Base-by-base conservation (phyloP, 495 filamentous ascomycete genomes). In the Xylaria longipes region DNA sequence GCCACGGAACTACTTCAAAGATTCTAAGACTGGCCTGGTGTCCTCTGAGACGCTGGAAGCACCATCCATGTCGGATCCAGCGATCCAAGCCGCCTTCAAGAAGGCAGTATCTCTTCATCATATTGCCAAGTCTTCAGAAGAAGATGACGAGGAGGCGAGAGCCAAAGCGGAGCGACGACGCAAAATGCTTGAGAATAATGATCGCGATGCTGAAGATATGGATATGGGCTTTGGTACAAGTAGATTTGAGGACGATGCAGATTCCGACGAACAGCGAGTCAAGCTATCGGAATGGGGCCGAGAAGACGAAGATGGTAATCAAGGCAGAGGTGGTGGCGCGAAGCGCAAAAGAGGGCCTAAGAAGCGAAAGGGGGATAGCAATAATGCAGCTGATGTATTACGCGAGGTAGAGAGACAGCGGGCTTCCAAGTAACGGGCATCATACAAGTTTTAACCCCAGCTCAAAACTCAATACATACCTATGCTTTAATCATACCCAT, bases 151-250 rank as follows among this genome's bases (percentile, higher is more conserved):
- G 2, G 75, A 69, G 66, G 73, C 74, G 14, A 77, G 80, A 45
- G 86, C 85, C 3, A 87, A 87, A 50, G 85, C 88, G 48, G 89
- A 88, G 67, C 91, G 91, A 31, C 89, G 91, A 25, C 90, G 89
- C 76, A 90, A 89, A 70, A 91, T 97, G 82, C 82, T 97, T 12
- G 88, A 93, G 73, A 87, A 90, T 56, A 87, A 90, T 54, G 92
- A 92, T 72, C 87, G 95, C 54, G 96, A 99, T 81, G 90, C 93
- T 14, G 93, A 94, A 54, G 96, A 99, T 81, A 88, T 99, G 83
- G 96, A 99, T 75, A 85, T 97, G 80, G 96, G 94, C 41, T 98
- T 99, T 77, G 96, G 97, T 8, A 91, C 91, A 20, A 94, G 91
- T 73, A 88, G 94, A 29, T 87, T 91, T 70, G 94, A 91, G 58